Percentiles rank a stretch among this genome's conserved stretches.
Conservation (phyloP, 108 stramenopile genomes). For the Nitzschia sp. region DNA sequence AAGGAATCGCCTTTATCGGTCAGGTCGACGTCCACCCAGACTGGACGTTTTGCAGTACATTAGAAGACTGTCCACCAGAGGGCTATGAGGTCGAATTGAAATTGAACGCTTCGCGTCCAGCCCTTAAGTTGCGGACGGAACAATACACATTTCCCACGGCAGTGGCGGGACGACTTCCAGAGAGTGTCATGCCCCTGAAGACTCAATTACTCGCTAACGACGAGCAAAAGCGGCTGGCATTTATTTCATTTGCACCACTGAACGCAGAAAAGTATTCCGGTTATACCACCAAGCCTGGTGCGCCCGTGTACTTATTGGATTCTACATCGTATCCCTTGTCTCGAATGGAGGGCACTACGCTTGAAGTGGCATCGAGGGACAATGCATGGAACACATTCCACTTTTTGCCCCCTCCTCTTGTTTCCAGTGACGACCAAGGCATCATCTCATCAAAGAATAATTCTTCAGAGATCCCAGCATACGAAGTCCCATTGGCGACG, state of each 20-base stretch:
- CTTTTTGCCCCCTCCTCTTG: slow-evolving; percentile 57
- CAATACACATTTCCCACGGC: slow-evolving; percentile 40
- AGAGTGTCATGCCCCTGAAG: slow-evolving; percentile 66
- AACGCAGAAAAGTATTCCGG: slow-evolving; percentile 41
- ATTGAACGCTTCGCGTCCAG: neutral
- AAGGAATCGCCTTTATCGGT: slow-evolving; percentile 55
- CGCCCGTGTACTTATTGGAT: slow-evolving; percentile 73
- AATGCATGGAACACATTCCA: slow-evolving; percentile 68
- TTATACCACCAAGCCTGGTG: slow-evolving; percentile 58
- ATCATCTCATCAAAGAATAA: neutral
- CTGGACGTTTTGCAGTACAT: slow-evolving; percentile 52
- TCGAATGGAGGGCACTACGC: neutral
- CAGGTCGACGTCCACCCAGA: slow-evolving; percentile 67
- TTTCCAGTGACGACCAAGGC: slow-evolving; percentile 36
- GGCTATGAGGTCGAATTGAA: slow-evolving; percentile 30
- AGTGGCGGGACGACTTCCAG: slow-evolving; percentile 69
- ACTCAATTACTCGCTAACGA: slow-evolving; percentile 60
- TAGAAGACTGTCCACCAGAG: slow-evolving; percentile 21
- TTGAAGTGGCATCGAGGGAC: slow-evolving; percentile 19
- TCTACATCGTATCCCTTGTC: slow-evolving; percentile 65
- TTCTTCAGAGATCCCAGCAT: slow-evolving; percentile 20
- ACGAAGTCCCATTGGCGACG: slow-evolving; percentile 67
- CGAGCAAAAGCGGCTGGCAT: slow-evolving; percentile 71
- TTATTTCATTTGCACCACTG: slow-evolving; percentile 39
- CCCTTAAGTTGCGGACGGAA: slow-evolving; percentile 35